phyloP scores from a whole-genome alignment of 768 basidiomycete species.

The Lentinus brumalis region DNA sequence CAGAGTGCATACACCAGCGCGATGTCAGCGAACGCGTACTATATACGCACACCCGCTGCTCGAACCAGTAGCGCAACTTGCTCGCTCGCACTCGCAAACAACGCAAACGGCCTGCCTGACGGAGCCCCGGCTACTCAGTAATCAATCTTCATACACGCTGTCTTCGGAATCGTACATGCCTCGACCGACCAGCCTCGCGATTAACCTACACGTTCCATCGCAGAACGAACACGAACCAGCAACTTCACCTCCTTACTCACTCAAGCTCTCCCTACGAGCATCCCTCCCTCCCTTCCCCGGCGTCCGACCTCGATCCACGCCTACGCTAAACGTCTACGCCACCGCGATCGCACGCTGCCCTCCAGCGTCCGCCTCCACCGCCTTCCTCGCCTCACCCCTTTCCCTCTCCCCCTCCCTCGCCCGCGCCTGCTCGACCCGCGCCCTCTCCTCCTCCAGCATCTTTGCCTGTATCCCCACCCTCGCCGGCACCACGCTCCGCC shows the following conservation, averaged over 20 bases:
- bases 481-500: conserved; percentile 49
- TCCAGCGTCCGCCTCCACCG: conserved; percentile 7
- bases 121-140: too few relatives aligned
- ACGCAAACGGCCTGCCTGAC: too few relatives aligned
- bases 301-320: too few relatives aligned
- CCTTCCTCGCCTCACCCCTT: not conserved
- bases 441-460: conserved; percentile 51
- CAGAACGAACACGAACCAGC: not conserved
- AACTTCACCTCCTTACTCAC: not conserved
- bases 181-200: too few relatives aligned
- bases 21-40: too few relatives aligned
- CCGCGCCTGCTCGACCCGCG: conserved; percentile 34
- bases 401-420: conserved; percentile 4
- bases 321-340: conserved; percentile 3
- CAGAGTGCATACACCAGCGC: too few relatives aligned
- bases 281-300: not conserved
- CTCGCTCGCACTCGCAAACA: too few relatives aligned
- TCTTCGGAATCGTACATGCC: too few relatives aligned
- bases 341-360: conserved; percentile 12
- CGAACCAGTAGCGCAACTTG: too few relatives aligned
- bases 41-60: too few relatives aligned
- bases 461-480: conserved; percentile 47
- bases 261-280: not conserved
- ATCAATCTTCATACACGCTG: too few relatives aligned
- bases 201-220: too few relatives aligned